Base-by-base conservation (phyloP, 805 yeast genomes). In the Metschnikowia continentalis region DNA sequence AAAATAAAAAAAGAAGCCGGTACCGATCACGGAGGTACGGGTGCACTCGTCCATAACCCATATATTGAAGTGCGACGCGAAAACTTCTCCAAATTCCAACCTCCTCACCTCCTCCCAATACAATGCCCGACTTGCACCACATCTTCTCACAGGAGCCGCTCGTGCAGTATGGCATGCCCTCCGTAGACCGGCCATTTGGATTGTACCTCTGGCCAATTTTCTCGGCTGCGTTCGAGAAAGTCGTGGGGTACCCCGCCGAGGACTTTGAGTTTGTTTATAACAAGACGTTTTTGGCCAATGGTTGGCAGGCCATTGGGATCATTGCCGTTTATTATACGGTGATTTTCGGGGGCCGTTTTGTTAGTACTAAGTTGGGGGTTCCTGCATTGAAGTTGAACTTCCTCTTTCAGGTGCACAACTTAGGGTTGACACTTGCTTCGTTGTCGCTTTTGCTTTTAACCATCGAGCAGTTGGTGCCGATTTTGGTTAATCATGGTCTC, bases 391-490 rank as follows among this genome's bases (percentile, higher is more conserved):
- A 86, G 70, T 77, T 91, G 68, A 86, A 85, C 67, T 68, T 74
- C 37, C 66, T 90, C 54, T 91, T 90, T 77, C 96, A 90, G 74
- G 62, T 90, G 54, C 98, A 92, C 71, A 92, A 92, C 73, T 66
- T 90, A 53, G 61, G 81, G 35, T 78, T 92, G 64, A 89, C 97
- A 11, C 52, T 78, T 19, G 73, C 84, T 42, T 88, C 96, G 8
- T 77, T 84, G 52, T 61, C 74, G 17, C 75, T 92, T 64, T 76
- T 90, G 59, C 60, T 84, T 37, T 80, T 92, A 61, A 75, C 86
- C 65, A 67, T 86, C 48, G 99, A 92, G 74, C 98, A 94, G 73
- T 69, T 91, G 57, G 64, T 88, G 46, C 97, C 98, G 38, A 83
- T 88, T 62, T 69, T 90, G 55, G 75, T 72, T 60, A 66, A 77